Conservation (phyloP, 2,329 filamentous ascomycete species). For the Phoma sp. region DNA sequence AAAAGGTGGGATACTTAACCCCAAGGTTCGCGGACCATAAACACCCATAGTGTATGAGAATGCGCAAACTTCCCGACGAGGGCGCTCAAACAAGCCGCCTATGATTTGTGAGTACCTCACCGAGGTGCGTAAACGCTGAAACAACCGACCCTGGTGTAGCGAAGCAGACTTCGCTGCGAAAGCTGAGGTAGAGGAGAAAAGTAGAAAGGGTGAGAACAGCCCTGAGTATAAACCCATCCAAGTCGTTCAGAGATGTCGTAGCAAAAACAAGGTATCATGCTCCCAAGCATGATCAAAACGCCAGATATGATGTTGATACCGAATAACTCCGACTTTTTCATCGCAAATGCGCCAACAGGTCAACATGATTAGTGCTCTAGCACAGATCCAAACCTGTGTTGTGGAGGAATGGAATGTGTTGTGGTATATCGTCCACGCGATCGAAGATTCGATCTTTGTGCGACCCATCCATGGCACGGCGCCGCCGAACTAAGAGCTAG, state of each 20-base stretch:
- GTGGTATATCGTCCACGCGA: slow-evolving; percentile 1
- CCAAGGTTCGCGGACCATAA: slow-evolving; percentile 12
- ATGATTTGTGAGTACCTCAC: slow-evolving; percentile 1
- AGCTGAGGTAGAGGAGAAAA: background rate
- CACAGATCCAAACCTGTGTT: background rate
- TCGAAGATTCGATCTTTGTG: background rate
- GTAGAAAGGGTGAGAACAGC: slow-evolving; percentile 3
- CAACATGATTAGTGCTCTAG: background rate
- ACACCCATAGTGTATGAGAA: slow-evolving; percentile 1
- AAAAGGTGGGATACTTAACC: slow-evolving; percentile 20
- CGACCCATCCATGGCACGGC: slow-evolving; percentile 1
- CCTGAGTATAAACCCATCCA: slow-evolving; percentile 9
- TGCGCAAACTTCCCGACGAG: slow-evolving; percentile 1
- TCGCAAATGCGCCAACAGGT: slow-evolving; percentile 9
- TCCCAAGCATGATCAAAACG: slow-evolving; percentile 35
- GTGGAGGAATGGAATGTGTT: slow-evolving; percentile 13
- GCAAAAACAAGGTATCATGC: slow-evolving; percentile 39
- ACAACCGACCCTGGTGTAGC: slow-evolving; percentile 8
- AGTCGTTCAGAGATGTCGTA: slow-evolving; percentile 14
- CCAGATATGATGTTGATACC: slow-evolving; percentile 31
- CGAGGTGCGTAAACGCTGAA: slow-evolving; percentile 13
- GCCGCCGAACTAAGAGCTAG: background rate
- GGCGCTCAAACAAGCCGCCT: slow-evolving; percentile 8
- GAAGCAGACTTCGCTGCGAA: background rate
- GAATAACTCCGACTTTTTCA: slow-evolving; percentile 35